phyloP scores from a whole-genome alignment of 345 rosid genomes.

The Citrus trifoliata region DNA sequence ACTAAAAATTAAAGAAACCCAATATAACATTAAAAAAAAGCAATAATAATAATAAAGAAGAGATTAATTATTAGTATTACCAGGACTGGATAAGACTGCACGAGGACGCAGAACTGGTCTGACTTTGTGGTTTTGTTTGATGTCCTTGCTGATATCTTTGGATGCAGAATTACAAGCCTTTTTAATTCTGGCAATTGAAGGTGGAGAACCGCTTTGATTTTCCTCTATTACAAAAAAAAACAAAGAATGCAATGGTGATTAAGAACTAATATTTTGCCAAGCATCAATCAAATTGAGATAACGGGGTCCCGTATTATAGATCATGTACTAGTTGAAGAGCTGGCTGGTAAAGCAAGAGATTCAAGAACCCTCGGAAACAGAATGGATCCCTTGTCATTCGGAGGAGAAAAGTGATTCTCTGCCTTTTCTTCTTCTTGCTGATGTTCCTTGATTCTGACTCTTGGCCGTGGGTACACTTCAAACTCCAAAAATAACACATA shows the following conservation, averaged over 20 bases:
- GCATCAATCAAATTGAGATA: neutral
- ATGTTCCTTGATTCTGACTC: no score
- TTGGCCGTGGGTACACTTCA: constrained; percentile 31
- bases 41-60: no score
- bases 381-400: neutral
- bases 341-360: constrained; percentile 15
- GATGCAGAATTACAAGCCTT: neutral
- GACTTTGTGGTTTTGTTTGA: neutral
- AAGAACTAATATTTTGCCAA: neutral
- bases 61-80: constrained; percentile 4
- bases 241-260: neutral
- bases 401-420: constrained; percentile 6
- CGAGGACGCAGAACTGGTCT: constrained; percentile 21
- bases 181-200: constrained; percentile 7
- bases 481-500: constrained; percentile 1
- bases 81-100: constrained; percentile 39
- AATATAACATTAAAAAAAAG: no score
- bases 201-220: constrained; percentile 16
- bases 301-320: no score
- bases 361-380: constrained; percentile 14
- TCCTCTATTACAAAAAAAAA: constrained; percentile 17
- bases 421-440: constrained; percentile 1
- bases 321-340: neutral
- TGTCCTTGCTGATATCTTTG: neutral
- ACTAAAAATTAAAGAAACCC: no score